A percentile compares a stretch with the other conserved stretches of the same genome.
These are phyloP conservation scores for Pinus taeda DNA, from an alignment of 75 land plant genomes.

Conservation along the genomic window DNA sequence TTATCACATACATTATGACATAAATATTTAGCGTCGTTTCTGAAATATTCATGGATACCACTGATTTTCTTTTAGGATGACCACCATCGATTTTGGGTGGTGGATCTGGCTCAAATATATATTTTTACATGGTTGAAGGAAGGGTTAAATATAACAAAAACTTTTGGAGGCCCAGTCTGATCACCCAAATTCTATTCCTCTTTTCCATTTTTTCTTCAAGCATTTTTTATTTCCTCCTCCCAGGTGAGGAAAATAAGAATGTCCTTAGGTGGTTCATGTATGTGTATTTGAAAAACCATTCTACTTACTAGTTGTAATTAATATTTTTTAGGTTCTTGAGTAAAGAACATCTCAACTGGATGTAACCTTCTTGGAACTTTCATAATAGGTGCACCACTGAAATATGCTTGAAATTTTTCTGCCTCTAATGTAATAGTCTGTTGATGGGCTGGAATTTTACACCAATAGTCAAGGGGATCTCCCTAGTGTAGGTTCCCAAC, in stretches of 20 bases:
- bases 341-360: constrained; percentile 78
- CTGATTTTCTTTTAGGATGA: constrained; percentile 13
- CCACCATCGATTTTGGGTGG: constrained; percentile 15
- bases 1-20: constrained; percentile 19
- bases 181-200: constrained; percentile 28
- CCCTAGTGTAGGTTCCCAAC: no score
- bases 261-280: constrained; percentile 20
- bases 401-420: constrained; percentile 87
- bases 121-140: constrained; percentile 14
- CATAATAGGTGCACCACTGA: constrained; percentile 92
- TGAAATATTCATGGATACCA: constrained; percentile 22
- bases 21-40: constrained; percentile 23
- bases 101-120: constrained; percentile 27
- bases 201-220: constrained; percentile 32
- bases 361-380: constrained; percentile 94
- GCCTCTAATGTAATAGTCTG: constrained; percentile 74
- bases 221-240: constrained; percentile 26
- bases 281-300: constrained; percentile 21
- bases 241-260: constrained; percentile 19
- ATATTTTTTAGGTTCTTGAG: constrained; percentile 13
- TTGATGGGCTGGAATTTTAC: no score
- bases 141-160: constrained; percentile 25
- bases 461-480: constrained; percentile 87
- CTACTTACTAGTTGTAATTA: constrained; percentile 12
- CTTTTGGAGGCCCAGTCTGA: constrained; percentile 19